Evolutionary conservation across 2,329 filamentous ascomycete species (phyloP).

Genomic region (Penicillium decumbens): DNA sequence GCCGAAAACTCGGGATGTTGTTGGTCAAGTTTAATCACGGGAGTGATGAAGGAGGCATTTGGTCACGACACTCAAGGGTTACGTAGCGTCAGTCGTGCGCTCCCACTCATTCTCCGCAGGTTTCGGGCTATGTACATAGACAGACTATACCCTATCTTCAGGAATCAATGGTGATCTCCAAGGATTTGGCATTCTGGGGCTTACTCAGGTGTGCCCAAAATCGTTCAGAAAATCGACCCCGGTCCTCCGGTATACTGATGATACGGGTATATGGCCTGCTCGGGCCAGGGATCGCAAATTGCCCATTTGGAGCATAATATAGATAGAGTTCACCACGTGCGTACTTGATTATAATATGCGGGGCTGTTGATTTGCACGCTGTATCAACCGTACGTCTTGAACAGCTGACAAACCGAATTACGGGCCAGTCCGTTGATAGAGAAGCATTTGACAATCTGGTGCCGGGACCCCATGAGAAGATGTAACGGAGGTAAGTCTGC

Average conservation of each 20-base stretch:
- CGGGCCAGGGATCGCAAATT: not conserved
- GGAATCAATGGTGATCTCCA: not conserved
- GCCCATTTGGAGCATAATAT: not conserved
- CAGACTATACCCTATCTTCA: not conserved
- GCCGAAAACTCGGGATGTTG: not conserved
- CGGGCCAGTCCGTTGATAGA: conserved; percentile 6
- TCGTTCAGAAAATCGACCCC: not conserved
- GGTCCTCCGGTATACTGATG: not conserved
- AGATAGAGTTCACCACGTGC: not conserved
- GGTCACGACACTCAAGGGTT: not conserved
- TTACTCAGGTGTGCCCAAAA: not conserved
- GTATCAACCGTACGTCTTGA: conserved; percentile 14
- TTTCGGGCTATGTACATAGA: not conserved
- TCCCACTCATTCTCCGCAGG: not conserved
- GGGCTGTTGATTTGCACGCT: not conserved
- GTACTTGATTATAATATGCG: not conserved
- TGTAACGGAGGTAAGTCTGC: conserved; percentile 27
- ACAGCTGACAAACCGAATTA: conserved; percentile 7
- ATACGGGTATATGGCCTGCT: not conserved
- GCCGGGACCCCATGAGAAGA: conserved; percentile 26
- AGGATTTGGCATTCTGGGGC: not conserved
- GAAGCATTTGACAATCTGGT: conserved; percentile 17
- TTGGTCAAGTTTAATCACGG: not conserved
- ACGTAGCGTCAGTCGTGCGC: not conserved
- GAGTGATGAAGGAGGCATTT: not conserved